Evolutionary conservation across 768 basidiomycete genomes (phyloP).

Genomic region (Russula foetens): DNA sequence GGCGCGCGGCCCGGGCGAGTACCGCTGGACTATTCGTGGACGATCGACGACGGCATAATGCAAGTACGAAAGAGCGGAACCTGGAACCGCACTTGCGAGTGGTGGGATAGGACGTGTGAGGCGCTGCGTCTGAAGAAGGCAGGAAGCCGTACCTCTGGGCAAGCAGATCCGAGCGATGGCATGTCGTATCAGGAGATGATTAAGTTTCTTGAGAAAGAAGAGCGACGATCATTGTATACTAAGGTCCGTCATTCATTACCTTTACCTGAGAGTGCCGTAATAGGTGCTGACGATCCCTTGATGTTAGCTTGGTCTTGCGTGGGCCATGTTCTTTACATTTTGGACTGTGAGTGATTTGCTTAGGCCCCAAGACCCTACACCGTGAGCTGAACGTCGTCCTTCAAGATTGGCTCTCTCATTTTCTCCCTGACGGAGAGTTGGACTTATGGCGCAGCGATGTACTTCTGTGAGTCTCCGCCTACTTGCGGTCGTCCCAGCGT

Average conservation of each 20-base stretch:
- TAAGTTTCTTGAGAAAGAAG: constrained; percentile 26
- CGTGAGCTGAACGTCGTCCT: background rate
- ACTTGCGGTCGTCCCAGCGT: background rate
- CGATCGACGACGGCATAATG: background rate
- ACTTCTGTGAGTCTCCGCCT: constrained; percentile 61
- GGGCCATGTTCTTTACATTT: constrained; percentile 60
- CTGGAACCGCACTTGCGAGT: background rate
- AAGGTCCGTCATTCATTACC: constrained; percentile 37
- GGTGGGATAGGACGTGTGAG: constrained; percentile 3
- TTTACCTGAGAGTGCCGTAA: background rate
- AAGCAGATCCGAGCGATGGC: background rate
- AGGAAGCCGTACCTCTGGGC: background rate
- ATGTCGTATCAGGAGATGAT: constrained; percentile 20
- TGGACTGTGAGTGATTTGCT: constrained; percentile 50
- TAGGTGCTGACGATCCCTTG: background rate
- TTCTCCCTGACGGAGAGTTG: constrained; percentile 66
- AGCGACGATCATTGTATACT: constrained; percentile 46
- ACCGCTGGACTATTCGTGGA: constrained; percentile 9
- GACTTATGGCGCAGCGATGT: constrained; percentile 53
- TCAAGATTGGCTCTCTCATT: constrained; percentile 56
- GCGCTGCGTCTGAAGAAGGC: background rate
- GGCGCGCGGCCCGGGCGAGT: background rate
- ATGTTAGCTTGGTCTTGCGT: constrained; percentile 38
- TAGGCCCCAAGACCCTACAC: background rate
- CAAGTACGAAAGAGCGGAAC: background rate